A percentile compares a stretch with the other conserved stretches of the same genome.
These are phyloP conservation scores for Epithele typhae DNA, from an alignment of 768 basidiomycete genomes.

Conservation along the genomic window DNA sequence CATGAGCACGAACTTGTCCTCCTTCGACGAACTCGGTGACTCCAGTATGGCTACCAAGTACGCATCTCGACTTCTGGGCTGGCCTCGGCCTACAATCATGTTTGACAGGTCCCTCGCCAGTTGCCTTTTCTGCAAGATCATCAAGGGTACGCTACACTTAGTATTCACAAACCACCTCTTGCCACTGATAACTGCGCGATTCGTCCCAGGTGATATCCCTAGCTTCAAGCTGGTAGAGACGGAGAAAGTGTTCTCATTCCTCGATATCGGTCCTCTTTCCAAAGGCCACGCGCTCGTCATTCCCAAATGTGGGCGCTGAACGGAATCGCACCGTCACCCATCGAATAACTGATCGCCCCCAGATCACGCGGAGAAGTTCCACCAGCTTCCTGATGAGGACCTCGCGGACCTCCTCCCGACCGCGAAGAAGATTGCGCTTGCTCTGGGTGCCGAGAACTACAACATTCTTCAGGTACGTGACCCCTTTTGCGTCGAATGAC, in stretches of 20 bases:
- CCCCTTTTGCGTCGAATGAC: too few species aligned
- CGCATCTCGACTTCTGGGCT: background rate
- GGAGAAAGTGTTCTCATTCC: conserved; percentile 74
- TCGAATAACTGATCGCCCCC: background rate
- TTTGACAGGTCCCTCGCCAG: conserved; percentile 35
- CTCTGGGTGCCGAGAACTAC: conserved; percentile 72
- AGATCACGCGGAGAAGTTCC: conserved; percentile 87
- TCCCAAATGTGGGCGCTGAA: conserved; percentile 68
- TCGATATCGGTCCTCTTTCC: conserved; percentile 90
- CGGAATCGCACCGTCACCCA: background rate
- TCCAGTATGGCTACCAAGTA: conserved; percentile 5
- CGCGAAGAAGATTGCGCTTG: conserved; percentile 83
- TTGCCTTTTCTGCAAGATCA: conserved; percentile 95
- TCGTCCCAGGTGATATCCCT: conserved; percentile 77
- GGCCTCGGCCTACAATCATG: too few species aligned
- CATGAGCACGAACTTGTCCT: too few species aligned
- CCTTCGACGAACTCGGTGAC: too few species aligned
- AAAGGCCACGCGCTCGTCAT: conserved; percentile 89
- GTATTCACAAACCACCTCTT: background rate
- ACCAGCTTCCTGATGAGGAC: conserved; percentile 84
- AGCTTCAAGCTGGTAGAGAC: conserved; percentile 83
- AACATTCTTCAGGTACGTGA: conserved; percentile 69
- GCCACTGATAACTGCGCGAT: background rate
- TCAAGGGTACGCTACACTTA: conserved; percentile 56
- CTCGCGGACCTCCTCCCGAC: conserved; percentile 72